Evolutionary conservation across 345 rosid genomes (phyloP).

Genomic region (Melaleuca alternifolia): DNA sequence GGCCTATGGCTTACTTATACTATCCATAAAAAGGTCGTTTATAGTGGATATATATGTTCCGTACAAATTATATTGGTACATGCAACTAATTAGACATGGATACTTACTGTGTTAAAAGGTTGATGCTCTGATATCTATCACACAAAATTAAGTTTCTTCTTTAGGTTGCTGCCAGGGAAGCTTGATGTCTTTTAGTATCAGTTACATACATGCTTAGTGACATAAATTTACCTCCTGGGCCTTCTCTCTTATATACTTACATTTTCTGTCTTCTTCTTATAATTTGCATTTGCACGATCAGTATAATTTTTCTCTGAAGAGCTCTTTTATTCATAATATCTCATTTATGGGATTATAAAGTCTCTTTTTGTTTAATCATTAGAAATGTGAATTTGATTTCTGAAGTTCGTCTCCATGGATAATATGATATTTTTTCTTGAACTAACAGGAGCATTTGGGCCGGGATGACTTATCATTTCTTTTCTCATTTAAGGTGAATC

Average conservation of each 20-base stretch:
- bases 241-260: not conserved
- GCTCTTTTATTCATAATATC: not conserved
- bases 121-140: not conserved
- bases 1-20: not conserved
- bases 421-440: not conserved
- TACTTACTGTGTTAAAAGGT: not conserved
- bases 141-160: not conserved
- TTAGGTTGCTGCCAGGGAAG: not conserved
- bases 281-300: not conserved
- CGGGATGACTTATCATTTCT: conserved; percentile 78
- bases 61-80: not conserved
- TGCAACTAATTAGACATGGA: not conserved
- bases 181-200: not conserved
- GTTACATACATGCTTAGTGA: not conserved
- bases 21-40: not conserved
- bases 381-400: not conserved
- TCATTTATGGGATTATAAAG: not conserved
- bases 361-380: not conserved
- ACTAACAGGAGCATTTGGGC: conserved; percentile 75
- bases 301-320: not conserved
- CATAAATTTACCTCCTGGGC: not conserved
- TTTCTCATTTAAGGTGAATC: conserved; percentile 76
- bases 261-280: not conserved
- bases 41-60: not conserved
- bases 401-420: not conserved